Evolutionary conservation across 148 eudicot genomes (phyloP), one percentile per base, ranked within the genome.

Genomic region (Fagopyrum tataricum): DNA sequence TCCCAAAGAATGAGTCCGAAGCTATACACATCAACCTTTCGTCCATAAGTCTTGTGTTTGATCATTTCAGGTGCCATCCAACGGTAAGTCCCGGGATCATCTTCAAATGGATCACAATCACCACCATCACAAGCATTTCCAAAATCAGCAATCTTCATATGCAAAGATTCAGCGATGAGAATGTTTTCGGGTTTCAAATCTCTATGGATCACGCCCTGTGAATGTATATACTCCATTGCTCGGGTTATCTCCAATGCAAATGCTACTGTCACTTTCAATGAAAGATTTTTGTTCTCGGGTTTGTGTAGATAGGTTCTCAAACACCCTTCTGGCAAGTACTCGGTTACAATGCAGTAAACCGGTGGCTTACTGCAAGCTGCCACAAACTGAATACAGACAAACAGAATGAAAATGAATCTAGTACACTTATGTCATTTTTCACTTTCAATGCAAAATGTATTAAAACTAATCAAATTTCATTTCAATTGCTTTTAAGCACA

Each of bases 41-140:
- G 73, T 14, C 91, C 96, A 83, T 94, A 91, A 0, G 81, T 80
- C 73, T 89, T 91, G 37, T 86, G 89, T 73, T 82, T 88, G 74
- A 94, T 89, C 98, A 94, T 89, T 82, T 94, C 98, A 8, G 98
- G 98, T 6, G 98, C 98, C 98, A 94, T 94, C 98, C 98, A 94
- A 56, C 97, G 91, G 73, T 89, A 94, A 23, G 98, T 91, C 58
- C 98, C 98, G 5, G 98, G 95, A 69, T 91, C 97, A 83, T 91
- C 93, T 21, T 87, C 87, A 61, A 91, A 79, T 37, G 82, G 81
- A 76, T 91, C 98, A 79, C 97, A 87, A 14, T 80, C 76, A 5
- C 85, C 88, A 75, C 87, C 96, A 78, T 91, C 95, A 78, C 98
- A 94, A 9, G 97, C 96, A 70, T 88, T 91, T 44, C 98, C 98